These are phyloP conservation scores for Chlorella sorokiniana DNA, from an alignment of 139 green algal genomes.

Conservation along the genomic window DNA sequence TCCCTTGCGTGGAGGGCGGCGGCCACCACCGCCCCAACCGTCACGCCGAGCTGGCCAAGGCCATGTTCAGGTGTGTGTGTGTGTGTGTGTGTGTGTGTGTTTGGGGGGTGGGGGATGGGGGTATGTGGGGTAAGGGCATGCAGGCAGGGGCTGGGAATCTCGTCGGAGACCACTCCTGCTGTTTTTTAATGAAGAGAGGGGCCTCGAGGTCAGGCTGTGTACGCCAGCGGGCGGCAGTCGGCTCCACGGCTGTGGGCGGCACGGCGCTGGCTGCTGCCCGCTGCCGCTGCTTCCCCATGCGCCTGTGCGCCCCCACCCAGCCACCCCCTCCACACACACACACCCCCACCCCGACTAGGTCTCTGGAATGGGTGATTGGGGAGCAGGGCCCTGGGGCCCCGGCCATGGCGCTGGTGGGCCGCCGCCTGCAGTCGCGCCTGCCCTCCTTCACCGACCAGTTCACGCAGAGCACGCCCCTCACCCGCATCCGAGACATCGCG, in stretches of 20 bases:
- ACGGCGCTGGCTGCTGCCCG: not conserved
- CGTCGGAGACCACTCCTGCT: too few relatives aligned
- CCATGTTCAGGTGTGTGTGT: conserved; percentile 79
- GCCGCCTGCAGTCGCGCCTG: conserved; percentile 79
- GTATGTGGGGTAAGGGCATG: not conserved
- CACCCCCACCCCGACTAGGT: conserved; percentile 79
- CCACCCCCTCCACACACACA: not conserved
- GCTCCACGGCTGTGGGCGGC: not conserved
- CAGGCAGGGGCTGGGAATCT: not conserved
- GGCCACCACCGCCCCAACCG: conserved; percentile 93
- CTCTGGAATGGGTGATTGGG: conserved; percentile 78
- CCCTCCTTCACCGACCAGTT: conserved; percentile 93
- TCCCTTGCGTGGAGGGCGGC: conserved; percentile 91
- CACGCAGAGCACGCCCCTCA: conserved; percentile 85
- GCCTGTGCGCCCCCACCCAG: not conserved
- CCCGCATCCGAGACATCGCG: conserved; percentile 97
- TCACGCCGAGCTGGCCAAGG: conserved; percentile 81
- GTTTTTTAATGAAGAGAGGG: too few relatives aligned
- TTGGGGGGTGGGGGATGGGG: not conserved
- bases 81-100: not conserved
- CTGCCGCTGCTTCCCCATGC: not conserved
- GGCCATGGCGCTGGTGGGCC: conserved; percentile 53
- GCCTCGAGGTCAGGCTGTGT: too few relatives aligned
- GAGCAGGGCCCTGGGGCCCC: conserved; percentile 25
- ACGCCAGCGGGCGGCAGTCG: too few relatives aligned